Percentiles rank a stretch among this genome's conserved stretches.
phyloP scores from a whole-genome alignment of 345 rosid species.

The Dovyalis caffra region DNA sequence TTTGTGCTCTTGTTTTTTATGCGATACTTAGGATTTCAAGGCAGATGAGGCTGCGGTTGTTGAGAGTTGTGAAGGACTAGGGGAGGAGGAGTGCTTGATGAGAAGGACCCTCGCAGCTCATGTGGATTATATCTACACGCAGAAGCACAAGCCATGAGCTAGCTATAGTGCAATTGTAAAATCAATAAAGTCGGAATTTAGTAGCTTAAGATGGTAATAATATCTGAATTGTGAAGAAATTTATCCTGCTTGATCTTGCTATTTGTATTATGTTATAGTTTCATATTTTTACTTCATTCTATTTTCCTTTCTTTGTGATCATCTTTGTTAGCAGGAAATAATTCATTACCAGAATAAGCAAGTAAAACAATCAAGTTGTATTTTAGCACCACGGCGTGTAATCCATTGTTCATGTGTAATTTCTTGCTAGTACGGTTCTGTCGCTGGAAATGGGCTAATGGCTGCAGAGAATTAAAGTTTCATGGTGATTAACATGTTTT shows the following conservation, averaged over 20 bases:
- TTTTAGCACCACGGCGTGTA: neutral
- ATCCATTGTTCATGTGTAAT: neutral
- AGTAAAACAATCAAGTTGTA: neutral
- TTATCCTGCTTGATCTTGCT: neutral
- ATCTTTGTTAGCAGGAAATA: neutral
- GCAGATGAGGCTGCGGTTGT: slow-evolving; percentile 9
- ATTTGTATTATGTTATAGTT: neutral
- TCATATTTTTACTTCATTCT: neutral
- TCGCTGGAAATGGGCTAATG: neutral
- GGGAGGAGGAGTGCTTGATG: slow-evolving; percentile 13
- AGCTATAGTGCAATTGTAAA: neutral
- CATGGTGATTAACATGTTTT: neutral
- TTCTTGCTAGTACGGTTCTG: neutral
- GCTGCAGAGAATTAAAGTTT: neutral
- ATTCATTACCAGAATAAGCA: neutral
- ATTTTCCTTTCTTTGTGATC: neutral
- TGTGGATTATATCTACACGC: slow-evolving; percentile 23
- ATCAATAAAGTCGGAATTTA: neutral
- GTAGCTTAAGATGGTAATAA: neutral
- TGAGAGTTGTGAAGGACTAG: neutral
- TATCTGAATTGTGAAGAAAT: no score
- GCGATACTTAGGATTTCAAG: slow-evolving; percentile 15
- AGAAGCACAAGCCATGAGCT: slow-evolving; percentile 5
- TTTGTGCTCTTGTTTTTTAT: neutral
- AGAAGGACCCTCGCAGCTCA: slow-evolving; percentile 17